Percentiles rank a stretch among this genome's conserved stretches.
phyloP scores from a whole-genome alignment of 805 yeast genomes.

The Candida odintsovae region DNA sequence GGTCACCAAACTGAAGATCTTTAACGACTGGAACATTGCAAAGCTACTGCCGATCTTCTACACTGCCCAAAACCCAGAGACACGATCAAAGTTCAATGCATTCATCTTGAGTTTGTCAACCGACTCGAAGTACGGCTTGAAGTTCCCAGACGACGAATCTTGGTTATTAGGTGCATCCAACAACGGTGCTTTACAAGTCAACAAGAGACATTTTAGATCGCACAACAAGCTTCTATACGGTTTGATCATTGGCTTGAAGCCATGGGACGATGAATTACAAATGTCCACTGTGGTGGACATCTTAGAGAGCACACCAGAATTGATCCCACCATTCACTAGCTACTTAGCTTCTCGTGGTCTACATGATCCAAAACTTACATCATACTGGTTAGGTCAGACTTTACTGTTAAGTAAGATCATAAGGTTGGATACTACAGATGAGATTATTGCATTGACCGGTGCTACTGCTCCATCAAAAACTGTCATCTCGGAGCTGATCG shows the following conservation, averaged over 20 bases:
- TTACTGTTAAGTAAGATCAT: constrained; percentile 55
- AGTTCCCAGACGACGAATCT: constrained; percentile 39
- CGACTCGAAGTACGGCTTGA: constrained; percentile 43
- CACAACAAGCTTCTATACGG: constrained; percentile 65
- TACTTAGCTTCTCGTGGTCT: constrained; percentile 58
- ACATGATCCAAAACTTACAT: constrained; percentile 73
- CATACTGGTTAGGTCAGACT: constrained; percentile 79
- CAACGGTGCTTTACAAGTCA: constrained; percentile 33
- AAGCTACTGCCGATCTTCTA: constrained; percentile 50
- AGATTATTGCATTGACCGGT: constrained; percentile 23
- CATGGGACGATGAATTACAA: constrained; percentile 73
- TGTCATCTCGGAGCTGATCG: constrained; percentile 46
- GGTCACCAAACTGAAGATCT: constrained; percentile 64
- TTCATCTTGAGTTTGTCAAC: constrained; percentile 46
- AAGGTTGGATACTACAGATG: constrained; percentile 47
- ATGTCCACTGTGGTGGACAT: constrained; percentile 46
- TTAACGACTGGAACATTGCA: constrained; percentile 70
- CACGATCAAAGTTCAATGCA: constrained; percentile 35
- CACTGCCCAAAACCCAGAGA: constrained; percentile 25
- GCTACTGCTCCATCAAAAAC: constrained; percentile 27
- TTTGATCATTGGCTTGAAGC: constrained; percentile 60
- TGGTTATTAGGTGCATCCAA: constrained; percentile 38
- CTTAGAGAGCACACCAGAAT: constrained; percentile 54
- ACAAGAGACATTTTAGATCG: constrained; percentile 48
- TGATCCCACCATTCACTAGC: constrained; percentile 64